Conservation (phyloP, 495 filamentous ascomycete species). For the Xylaria flabelliformis region DNA sequence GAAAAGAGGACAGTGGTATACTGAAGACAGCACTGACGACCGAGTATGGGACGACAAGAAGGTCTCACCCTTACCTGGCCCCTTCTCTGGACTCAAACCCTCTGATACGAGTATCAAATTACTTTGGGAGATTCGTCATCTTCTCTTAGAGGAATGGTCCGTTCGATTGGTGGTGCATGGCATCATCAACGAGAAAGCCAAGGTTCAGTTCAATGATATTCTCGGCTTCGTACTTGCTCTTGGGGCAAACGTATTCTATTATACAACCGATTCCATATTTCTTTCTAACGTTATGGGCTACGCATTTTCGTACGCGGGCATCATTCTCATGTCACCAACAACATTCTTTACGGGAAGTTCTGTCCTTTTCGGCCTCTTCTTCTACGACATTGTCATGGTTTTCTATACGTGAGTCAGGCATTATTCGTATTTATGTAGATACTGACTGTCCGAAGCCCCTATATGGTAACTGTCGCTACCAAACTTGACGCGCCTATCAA, state of each 20-base stretch:
- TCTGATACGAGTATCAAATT: constrained; percentile 32
- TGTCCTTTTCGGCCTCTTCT: constrained; percentile 79
- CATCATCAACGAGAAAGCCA: constrained; percentile 41
- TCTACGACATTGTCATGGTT: constrained; percentile 97
- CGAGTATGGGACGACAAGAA: constrained; percentile 42
- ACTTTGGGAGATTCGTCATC: constrained; percentile 54
- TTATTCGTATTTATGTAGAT: background rate
- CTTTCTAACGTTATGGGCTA: constrained; percentile 89
- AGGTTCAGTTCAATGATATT: constrained; percentile 51
- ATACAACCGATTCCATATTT: constrained; percentile 70
- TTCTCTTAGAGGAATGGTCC: constrained; percentile 57
- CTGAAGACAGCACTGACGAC: constrained; percentile 21
- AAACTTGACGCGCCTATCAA: constrained; percentile 93
- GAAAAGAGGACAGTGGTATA: constrained; percentile 35
- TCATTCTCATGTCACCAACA: constrained; percentile 88
- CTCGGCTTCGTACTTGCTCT: constrained; percentile 66
- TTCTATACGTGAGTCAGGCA: constrained; percentile 76
- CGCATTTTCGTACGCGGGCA: constrained; percentile 79
- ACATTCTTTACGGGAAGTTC: constrained; percentile 83
- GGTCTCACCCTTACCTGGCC: constrained; percentile 53
- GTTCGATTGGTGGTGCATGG: constrained; percentile 50
- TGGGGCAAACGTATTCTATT: constrained; percentile 68
- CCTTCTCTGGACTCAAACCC: constrained; percentile 41
- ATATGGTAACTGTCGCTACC: constrained; percentile 96
- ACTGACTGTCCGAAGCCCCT: constrained; percentile 56